These are phyloP conservation scores for Saccharum officinarum DNA, from an alignment of 176 grass and related monocot species.

Conservation along the genomic window DNA sequence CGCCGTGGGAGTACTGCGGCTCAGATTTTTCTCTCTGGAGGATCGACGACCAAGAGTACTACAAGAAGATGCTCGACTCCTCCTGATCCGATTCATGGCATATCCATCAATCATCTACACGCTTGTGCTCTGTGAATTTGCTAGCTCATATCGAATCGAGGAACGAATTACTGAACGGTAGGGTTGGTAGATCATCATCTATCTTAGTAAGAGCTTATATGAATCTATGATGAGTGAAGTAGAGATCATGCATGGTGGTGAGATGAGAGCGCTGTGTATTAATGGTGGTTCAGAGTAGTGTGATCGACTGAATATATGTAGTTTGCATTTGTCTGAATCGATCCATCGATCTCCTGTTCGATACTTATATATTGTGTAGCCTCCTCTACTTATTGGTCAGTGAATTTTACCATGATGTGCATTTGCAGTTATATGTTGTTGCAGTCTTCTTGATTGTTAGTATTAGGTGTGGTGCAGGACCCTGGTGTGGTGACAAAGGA, in stretches of 20 bases:
- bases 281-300: too few relatives aligned
- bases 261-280: too few relatives aligned
- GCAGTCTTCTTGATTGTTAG: neutral
- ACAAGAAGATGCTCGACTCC: conserved; percentile 48
- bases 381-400: too few relatives aligned
- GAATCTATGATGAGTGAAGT: too few relatives aligned
- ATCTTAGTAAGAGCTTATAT: neutral
- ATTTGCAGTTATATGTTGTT: neutral
- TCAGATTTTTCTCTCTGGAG: conserved; percentile 70
- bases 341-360: too few relatives aligned
- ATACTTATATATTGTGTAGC: too few relatives aligned
- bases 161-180: neutral
- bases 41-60: conserved; percentile 81
- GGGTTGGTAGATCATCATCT: neutral
- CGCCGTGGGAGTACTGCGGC: conserved; percentile 71
- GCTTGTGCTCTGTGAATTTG: neutral
- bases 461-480: neutral
- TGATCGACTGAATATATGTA: too few relatives aligned
- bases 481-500: neutral
- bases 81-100: neutral
- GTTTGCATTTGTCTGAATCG: too few relatives aligned
- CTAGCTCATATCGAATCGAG: neutral
- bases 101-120: neutral
- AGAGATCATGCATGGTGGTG: too few relatives aligned
- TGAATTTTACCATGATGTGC: neutral